Evolutionary conservation across 768 basidiomycete species (phyloP), one percentile per base, ranked within the genome.

Genomic region (Tricholoma matsutake): DNA sequence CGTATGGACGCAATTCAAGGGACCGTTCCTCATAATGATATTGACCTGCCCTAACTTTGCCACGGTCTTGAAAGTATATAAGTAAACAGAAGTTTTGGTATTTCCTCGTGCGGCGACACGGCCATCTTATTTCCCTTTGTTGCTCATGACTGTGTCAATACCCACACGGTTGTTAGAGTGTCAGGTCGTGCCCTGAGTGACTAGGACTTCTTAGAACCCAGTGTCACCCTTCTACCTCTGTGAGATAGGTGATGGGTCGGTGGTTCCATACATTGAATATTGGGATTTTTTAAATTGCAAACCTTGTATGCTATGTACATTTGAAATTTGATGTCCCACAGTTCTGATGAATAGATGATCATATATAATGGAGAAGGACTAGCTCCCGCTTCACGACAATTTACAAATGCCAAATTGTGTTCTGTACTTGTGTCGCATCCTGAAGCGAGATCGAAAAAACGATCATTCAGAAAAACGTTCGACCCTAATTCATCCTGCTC

Each of bases 131-230:
- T 89, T 88, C 87, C 91, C 90, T 84, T 84, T 89, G 91, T 92
- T 92, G 91, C 91, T 92, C 91, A 87, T 89, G 79, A 80, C 83
- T 78, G 86, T 81, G 16, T 39, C 68, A 73, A 63, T 66, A 68
- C 69, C 68, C 71, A 89, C 79, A 87, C 84, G 81, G 87, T 80
- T 73, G 89, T 92, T 91, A 72, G 91, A 92, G 91, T 91, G 91
- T 92, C 91, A 91, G 80, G 87, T 81, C 82, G 88, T 88, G 91
- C 79, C 78, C 78, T 81, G 89, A 92, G 65, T 61, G 76, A 89
- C 64, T 62, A 73, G 89, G 86, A 87, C 88, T 81, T 92, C 91
- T 91, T 67, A 92, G 89, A 56, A 91, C 91, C 89, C 88, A 75
- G 68, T 80, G 70, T 86, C 83, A 75, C 80, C 76, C 81, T 80